Percentiles rank a stretch among this genome's conserved stretches.
phyloP scores from a whole-genome alignment of 2,329 filamentous ascomycete genomes.

The Nemania serpens region DNA sequence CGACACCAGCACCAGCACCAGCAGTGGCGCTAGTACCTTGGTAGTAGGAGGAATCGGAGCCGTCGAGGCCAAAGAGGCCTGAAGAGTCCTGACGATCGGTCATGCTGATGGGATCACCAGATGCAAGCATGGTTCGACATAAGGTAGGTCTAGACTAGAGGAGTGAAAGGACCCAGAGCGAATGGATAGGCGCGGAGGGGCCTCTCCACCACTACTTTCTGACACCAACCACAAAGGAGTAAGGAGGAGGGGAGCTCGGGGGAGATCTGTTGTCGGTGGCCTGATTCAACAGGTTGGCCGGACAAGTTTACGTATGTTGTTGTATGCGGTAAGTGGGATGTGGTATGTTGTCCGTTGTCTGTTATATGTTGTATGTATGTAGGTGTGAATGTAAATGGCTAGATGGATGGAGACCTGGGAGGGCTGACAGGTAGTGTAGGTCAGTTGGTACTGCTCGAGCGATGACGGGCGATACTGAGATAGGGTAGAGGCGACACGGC shows the following conservation, averaged over 20 bases:
- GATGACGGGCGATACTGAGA: conserved; percentile 4
- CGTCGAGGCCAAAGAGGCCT: conserved; percentile 52
- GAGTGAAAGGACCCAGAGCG: conserved; percentile 16
- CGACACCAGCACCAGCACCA: background rate
- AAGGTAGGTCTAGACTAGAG: conserved; percentile 28
- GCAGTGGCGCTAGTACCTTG: conserved; percentile 34
- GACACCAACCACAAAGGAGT: background rate
- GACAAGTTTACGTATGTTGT: background rate
- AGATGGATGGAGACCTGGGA: conserved; percentile 4
- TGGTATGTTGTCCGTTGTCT: too few species aligned
- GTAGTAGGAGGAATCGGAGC: conserved; percentile 43
- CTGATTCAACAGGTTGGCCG: conserved; percentile 21
- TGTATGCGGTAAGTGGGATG: background rate
- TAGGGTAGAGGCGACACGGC: conserved; percentile 3
- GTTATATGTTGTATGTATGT: too few species aligned
- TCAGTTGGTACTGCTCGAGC: conserved; percentile 1
- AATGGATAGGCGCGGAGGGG: conserved; percentile 18
- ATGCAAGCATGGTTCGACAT: conserved; percentile 45
- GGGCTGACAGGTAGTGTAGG: conserved; percentile 20
- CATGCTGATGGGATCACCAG: conserved; percentile 42
- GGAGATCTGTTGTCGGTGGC: conserved; percentile 23
- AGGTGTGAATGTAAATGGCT: too few species aligned
- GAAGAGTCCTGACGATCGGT: conserved; percentile 44
- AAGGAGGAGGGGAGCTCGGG: conserved; percentile 11
- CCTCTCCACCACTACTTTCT: conserved; percentile 8